These are phyloP conservation scores for Volvariella volvacea DNA, from an alignment of 1,284 basidiomycete genomes.

Conservation along the genomic window DNA sequence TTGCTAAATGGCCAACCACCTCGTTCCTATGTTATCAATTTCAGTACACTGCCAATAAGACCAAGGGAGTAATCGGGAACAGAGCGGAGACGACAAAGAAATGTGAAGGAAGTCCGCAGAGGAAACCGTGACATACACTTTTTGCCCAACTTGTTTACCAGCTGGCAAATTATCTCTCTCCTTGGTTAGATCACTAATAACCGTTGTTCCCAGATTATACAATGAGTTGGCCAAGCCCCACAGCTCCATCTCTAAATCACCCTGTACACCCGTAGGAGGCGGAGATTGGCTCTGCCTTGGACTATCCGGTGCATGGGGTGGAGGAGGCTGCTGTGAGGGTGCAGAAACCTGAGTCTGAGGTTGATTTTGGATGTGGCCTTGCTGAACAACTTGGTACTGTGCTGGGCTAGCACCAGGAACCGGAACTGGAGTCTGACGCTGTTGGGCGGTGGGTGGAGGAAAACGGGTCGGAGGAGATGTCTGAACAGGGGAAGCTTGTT, in stretches of 20 bases:
- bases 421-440: too few relatives aligned
- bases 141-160: constrained; percentile 61
- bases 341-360: constrained; percentile 2
- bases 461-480: too few relatives aligned
- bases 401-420: too few relatives aligned
- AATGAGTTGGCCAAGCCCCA: constrained; percentile 66
- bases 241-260: constrained; percentile 70
- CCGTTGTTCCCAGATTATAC: constrained; percentile 73
- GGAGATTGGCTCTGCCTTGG: constrained; percentile 66
- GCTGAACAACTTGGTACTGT: too few relatives aligned
- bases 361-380: neutral
- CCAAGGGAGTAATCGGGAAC: constrained; percentile 2
- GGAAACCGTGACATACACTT: constrained; percentile 42
- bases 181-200: constrained; percentile 71
- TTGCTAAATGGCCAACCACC: constrained; percentile 55
- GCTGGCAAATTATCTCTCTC: constrained; percentile 61
- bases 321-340: constrained; percentile 12
- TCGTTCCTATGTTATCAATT: constrained; percentile 50
- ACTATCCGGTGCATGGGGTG: constrained; percentile 55
- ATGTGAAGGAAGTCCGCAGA: constrained; percentile 3
- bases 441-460: too few relatives aligned
- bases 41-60: neutral
- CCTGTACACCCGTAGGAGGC: constrained; percentile 56
- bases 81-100: too few relatives aligned
- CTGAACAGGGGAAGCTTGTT: too few relatives aligned